A percentile compares a stretch with the other conserved stretches of the same genome.
Conservation (phyloP, 805 yeast species). For the Zygotorulaspora chibaensis region DNA sequence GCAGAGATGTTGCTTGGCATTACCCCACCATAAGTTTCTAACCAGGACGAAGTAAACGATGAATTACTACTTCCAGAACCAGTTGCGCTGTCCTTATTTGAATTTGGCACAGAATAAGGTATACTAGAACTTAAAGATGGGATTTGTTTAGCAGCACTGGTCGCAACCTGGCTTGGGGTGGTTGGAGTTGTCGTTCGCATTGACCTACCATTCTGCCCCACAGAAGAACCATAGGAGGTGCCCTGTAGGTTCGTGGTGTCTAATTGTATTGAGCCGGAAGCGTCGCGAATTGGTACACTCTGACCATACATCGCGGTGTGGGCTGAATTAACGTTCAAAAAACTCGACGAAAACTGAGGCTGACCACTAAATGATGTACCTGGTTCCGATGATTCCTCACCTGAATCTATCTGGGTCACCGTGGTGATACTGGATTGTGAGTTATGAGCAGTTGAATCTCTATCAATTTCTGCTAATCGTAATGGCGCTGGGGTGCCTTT, state of each 20-base stretch:
- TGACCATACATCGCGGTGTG: constrained; percentile 34
- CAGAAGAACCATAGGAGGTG: constrained; percentile 8
- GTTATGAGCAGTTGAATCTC: constrained; percentile 10
- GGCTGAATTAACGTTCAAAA: constrained; percentile 34
- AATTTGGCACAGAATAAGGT: constrained; percentile 72
- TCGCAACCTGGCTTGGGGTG: constrained; percentile 13
- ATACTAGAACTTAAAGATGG: constrained; percentile 55
- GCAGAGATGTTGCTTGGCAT: constrained; percentile 41
- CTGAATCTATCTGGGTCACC: constrained; percentile 29
- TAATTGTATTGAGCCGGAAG: constrained; percentile 24
- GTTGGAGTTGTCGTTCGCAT: constrained; percentile 15
- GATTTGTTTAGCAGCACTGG: constrained; percentile 15
- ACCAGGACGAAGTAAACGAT: constrained; percentile 34
- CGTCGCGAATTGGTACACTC: constrained; percentile 19
- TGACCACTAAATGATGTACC: constrained; percentile 12
- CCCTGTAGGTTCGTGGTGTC: constrained; percentile 14
- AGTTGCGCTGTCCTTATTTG: constrained; percentile 36
- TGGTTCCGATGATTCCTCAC: constrained; percentile 11
- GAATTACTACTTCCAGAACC: constrained; percentile 28
- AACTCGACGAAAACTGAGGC: constrained; percentile 27
- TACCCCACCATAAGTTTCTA: constrained; percentile 35
- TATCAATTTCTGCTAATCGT: constrained; percentile 11
- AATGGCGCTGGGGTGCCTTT: constrained; percentile 3
- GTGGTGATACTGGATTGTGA: constrained; percentile 30
- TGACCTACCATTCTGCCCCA: constrained; percentile 12